A percentile compares a stretch with the other conserved stretches of the same genome.
These are phyloP conservation scores for Hymenoscyphus scutula DNA, from an alignment of 2,329 filamentous ascomycete species.

Conservation along the genomic window DNA sequence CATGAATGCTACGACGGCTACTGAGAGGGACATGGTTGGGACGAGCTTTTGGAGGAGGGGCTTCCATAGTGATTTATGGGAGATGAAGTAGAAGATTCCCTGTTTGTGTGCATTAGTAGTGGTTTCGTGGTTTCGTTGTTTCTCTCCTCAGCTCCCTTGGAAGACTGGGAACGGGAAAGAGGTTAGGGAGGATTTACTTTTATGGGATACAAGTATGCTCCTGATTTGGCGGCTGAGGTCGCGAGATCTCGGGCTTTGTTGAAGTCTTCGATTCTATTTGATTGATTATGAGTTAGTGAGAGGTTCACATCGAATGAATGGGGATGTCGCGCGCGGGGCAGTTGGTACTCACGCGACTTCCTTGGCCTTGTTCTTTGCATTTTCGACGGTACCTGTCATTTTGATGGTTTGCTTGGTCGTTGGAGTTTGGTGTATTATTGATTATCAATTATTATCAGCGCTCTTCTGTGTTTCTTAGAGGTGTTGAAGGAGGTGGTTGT, in stretches of 20 bases:
- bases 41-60: constrained; percentile 54
- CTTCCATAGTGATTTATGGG: constrained; percentile 56
- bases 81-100: constrained; percentile 59
- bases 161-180: neutral
- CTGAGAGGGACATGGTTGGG: constrained; percentile 66
- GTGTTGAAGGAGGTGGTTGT: too few relatives aligned
- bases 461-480: too few relatives aligned
- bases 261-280: constrained; percentile 65
- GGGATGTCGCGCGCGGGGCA: too few relatives aligned
- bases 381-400: constrained; percentile 26
- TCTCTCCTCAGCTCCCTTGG: neutral
- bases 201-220: constrained; percentile 83
- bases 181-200: constrained; percentile 46
- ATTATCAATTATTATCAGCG: too few relatives aligned
- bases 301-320: too few relatives aligned
- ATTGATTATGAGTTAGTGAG: constrained; percentile 6
- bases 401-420: neutral
- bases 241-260: constrained; percentile 62
- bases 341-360: constrained; percentile 35
- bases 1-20: constrained; percentile 73
- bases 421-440: neutral
- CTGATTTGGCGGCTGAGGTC: constrained; percentile 68
- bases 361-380: constrained; percentile 32
- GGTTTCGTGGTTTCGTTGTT: constrained; percentile 4
- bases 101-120: constrained; percentile 31